Base-by-base conservation (phyloP, 495 filamentous ascomycete genomes). In the Aspergillus biplanus region DNA sequence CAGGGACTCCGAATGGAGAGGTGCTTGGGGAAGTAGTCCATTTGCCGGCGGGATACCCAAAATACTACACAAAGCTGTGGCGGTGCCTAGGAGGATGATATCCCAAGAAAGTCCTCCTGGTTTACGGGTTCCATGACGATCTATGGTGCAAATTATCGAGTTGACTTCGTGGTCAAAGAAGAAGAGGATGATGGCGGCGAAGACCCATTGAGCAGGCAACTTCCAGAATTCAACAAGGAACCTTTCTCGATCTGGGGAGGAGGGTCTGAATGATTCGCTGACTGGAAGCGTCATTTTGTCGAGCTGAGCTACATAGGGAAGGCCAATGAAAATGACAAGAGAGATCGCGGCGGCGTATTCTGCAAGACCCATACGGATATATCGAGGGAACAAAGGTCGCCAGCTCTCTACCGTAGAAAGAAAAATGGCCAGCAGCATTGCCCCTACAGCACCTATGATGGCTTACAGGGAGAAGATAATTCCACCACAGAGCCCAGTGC, bases 141-240 rank as follows among this genome's bases (percentile, higher is more conserved):
- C 81, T 58, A 89, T 82, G 0, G 88, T 91, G 67, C 87, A 89
- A 53, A 90, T 90, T 58, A 91, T 90, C n/a, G 86, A 90, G 67
- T 85, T 89, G 31, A 90, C 86, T 66, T 91, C 88, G 57, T 90
- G 89, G 60, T 91, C 88, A 65, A 90, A 91, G 75, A 89, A 91
- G 77, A 90, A 91, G 0, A 91, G 80, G 0, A 86, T 76, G 1
- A 90, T 84, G 46, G 89, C 83, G 34, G 80, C 82, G 67, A 90
- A 85, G 6, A 89, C 80, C 89, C 89, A 91, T 7, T 61, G 64
- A 0, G 85, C 72, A 1, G 86, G 85, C 13, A 90, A 64, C 62
- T 84, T 77, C 88, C 88, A 90, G 72, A 90, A 90, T 50, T 81
- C 69, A 35, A 90, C 85, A 54, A 90, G 81, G 69, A 90, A 90